phyloP scores from a whole-genome alignment of 805 yeast species.

The Cyberlindnera americana region DNA sequence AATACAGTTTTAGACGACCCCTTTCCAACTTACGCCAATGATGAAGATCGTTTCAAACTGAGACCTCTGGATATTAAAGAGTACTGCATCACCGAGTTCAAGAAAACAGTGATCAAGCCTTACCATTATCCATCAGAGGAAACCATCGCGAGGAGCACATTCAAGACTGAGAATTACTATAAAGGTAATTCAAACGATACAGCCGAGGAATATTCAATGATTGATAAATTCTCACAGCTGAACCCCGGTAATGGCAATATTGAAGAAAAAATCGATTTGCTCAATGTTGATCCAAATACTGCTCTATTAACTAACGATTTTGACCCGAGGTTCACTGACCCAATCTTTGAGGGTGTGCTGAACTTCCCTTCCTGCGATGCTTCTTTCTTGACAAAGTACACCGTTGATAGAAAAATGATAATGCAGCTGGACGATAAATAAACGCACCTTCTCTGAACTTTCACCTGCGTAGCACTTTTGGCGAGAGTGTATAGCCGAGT shows the following conservation, averaged over 20 bases:
- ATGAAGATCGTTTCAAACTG: constrained; percentile 17
- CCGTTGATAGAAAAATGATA: constrained; percentile 23
- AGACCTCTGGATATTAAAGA: constrained; percentile 24
- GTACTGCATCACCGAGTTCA: constrained; percentile 17
- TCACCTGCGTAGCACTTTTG: too few species aligned
- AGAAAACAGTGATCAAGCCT: constrained; percentile 14
- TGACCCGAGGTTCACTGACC: constrained; percentile 26
- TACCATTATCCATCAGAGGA: constrained; percentile 22
- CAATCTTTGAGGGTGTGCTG: constrained; percentile 15
- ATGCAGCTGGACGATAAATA: constrained; percentile 10
- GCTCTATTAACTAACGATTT: constrained; percentile 19
- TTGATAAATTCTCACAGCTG: constrained; percentile 2
- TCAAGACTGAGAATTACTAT: constrained; percentile 4
- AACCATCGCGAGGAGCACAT: background rate
- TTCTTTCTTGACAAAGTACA: constrained; percentile 17
- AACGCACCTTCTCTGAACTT: too few species aligned
- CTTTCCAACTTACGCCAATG: constrained; percentile 14
- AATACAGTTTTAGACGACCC: constrained; percentile 22
- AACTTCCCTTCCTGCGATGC: constrained; percentile 16
- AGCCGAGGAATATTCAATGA: constrained; percentile 1
- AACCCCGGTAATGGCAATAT: background rate
- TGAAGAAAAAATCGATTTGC: constrained; percentile 2
- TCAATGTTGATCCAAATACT: constrained; percentile 14
- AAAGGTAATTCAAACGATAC: constrained; percentile 4
- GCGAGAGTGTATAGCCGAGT: too few species aligned